Percentiles rank a stretch among this genome's conserved stretches.
These are phyloP conservation scores for Dendrothele bispora DNA, from an alignment of 768 basidiomycete genomes.

Conservation along the genomic window DNA sequence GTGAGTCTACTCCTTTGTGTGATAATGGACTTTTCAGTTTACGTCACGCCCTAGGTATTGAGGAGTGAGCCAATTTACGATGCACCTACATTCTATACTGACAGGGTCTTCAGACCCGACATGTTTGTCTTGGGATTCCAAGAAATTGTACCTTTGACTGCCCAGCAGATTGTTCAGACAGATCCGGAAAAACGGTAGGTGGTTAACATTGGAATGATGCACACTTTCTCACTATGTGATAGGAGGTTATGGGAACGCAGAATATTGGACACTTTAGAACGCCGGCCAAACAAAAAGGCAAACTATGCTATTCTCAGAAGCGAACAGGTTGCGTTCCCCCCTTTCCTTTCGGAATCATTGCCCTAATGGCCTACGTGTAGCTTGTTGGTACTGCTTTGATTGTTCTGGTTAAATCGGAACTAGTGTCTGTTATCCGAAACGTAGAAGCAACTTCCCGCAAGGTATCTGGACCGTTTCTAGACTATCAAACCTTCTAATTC, in stretches of 20 bases:
- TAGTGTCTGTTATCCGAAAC: slow-evolving; percentile 80
- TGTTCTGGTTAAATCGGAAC: slow-evolving; percentile 74
- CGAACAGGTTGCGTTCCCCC: slow-evolving; percentile 66
- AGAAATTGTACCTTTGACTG: slow-evolving; percentile 97
- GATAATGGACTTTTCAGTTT: neutral
- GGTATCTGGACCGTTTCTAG: slow-evolving; percentile 38
- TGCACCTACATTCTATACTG: slow-evolving; percentile 4
- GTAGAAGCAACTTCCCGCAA: slow-evolving; percentile 93
- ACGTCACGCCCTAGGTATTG: slow-evolving; percentile 27
- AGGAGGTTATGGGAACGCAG: slow-evolving; percentile 87
- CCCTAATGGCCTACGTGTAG: slow-evolving; percentile 38
- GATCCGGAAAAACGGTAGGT: slow-evolving; percentile 87
- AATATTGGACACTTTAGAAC: slow-evolving; percentile 77
- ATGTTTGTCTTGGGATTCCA: slow-evolving; percentile 92
- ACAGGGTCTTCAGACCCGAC: slow-evolving; percentile 61
- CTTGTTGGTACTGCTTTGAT: slow-evolving; percentile 94
- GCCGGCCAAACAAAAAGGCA: slow-evolving; percentile 61
- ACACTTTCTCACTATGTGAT: slow-evolving; percentile 5
- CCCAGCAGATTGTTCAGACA: slow-evolving; percentile 94
- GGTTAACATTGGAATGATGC: neutral
- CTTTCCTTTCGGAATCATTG: slow-evolving; percentile 1
- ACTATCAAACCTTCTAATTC: neutral
- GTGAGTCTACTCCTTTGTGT: slow-evolving; percentile 42
- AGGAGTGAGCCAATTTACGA: slow-evolving; percentile 44
- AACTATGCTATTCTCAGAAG: slow-evolving; percentile 87